Evolutionary conservation across 257 asterid genomes (phyloP), one percentile per base, ranked within the genome.

Genomic region (Datura wrightii): DNA sequence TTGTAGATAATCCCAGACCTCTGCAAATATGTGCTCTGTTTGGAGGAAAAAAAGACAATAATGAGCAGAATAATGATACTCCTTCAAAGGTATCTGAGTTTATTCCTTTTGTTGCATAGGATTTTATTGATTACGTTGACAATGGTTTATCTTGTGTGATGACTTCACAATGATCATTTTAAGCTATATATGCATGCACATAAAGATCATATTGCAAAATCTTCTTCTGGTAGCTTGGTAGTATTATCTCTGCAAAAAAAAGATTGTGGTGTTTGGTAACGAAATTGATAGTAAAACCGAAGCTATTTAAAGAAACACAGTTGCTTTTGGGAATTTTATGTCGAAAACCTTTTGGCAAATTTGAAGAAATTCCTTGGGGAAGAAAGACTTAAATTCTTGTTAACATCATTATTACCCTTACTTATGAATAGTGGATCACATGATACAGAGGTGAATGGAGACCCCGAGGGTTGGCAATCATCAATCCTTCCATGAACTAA

Each of bases 11-110:
- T 52, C 87, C 39, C 42, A 90, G 90, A 83, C 90, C 93, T 84
- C 90, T 92, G 53, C 87, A 85, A 56, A 90, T 95, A 87, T 85
- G 87, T 79, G 93, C 92, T 53, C 90, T 95, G 86, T 95, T 95
- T 91, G 99, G 99, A 14, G 95, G 98, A 24, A 93, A 92, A 86
- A 94, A 93, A 87, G 94, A 92, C 60, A 85, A 39, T 79, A 89
- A 85, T 79, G 98, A 92, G 58, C 89, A 91, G 90, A 70, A 89
- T 31, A 95, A 92, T 84, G 95, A 93, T 71, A 86, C 90, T 67
- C 85, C 93, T 69, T 87, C 92, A 6, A 95, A 95, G 97, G 98
- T 93, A 88, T 72, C 62, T 37, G 70, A 85, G 39, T 54, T 36
- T n/a, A 59, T 19, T 50, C 19, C 11, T 19, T 58, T 37, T 37